Percentiles rank a stretch among this genome's conserved stretches.
These are phyloP conservation scores for Colletotrichum orbiculare DNA, from an alignment of 2,329 filamentous ascomycete genomes.

Conservation along the genomic window DNA sequence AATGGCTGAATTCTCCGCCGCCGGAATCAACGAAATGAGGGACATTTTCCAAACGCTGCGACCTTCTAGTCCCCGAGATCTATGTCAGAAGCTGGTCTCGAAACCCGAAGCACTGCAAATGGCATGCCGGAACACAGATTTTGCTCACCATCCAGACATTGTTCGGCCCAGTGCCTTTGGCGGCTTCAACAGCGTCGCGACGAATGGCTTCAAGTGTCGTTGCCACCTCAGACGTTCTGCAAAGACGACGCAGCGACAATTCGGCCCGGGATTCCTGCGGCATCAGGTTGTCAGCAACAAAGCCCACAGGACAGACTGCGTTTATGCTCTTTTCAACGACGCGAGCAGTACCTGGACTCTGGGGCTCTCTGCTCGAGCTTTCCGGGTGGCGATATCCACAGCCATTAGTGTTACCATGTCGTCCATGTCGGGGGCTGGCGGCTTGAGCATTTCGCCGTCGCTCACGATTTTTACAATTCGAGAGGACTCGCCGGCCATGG, in stretches of 20 bases:
- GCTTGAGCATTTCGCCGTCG: background rate
- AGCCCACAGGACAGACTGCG: background rate
- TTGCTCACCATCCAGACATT: background rate
- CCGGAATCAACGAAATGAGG: background rate
- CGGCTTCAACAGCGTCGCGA: background rate
- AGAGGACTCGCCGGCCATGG: background rate
- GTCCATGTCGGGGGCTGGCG: background rate
- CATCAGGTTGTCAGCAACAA: background rate
- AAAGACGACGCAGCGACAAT: background rate
- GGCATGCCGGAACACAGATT: background rate
- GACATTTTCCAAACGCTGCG: background rate
- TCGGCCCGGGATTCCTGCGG: background rate
- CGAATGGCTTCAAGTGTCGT: background rate
- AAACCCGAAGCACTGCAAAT: background rate
- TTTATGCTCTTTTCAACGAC: background rate
- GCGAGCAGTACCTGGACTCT: background rate
- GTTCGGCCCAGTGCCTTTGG: background rate
- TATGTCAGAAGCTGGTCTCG: background rate
- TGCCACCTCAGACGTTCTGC: background rate
- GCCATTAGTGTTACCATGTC: background rate
- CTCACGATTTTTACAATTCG: background rate
- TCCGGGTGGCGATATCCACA: background rate
- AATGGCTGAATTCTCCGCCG: background rate
- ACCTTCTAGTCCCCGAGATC: background rate
- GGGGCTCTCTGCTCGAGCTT: background rate